These are phyloP conservation scores for Leccinum pseudoinsigne DNA, from an alignment of 1,284 basidiomycete genomes.

Conservation along the genomic window DNA sequence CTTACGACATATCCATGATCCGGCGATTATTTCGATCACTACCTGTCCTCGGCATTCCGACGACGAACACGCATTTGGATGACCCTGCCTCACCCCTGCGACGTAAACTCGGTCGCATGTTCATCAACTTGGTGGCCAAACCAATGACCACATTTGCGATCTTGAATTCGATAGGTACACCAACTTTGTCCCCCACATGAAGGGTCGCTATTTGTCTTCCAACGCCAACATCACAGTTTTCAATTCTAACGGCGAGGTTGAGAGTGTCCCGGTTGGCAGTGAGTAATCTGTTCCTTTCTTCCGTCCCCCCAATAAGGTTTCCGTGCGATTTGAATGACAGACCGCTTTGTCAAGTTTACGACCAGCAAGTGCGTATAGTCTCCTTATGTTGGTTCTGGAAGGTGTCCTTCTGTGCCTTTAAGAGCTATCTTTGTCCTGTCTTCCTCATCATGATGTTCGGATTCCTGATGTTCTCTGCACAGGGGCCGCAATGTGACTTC, in stretches of 20 bases:
- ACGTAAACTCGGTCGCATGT: neutral
- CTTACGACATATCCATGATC: conserved; percentile 1
- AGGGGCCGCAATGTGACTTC: conserved; percentile 76
- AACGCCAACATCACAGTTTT: conserved; percentile 83
- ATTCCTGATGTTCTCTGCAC: neutral
- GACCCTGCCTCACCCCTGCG: neutral
- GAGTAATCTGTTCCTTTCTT: conserved; percentile 19
- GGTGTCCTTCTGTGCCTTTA: neutral
- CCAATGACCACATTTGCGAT: neutral
- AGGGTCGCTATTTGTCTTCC: conserved; percentile 78
- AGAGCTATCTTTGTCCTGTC: neutral
- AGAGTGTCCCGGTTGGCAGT: conserved; percentile 67
- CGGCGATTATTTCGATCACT: conserved; percentile 6
- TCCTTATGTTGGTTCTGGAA: neutral
- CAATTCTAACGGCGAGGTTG: conserved; percentile 47
- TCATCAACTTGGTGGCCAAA: neutral
- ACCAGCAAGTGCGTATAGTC: conserved; percentile 59
- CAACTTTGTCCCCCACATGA: conserved; percentile 72
- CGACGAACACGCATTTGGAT: neutral
- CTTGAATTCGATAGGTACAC: conserved; percentile 46
- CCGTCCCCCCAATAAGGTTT: neutral
- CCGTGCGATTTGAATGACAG: conserved; percentile 31
- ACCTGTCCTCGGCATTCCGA: neutral
- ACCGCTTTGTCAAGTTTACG: conserved; percentile 71
- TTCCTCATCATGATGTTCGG: neutral